A percentile compares a stretch with the other conserved stretches of the same genome.
Evolutionary conservation across 1,284 basidiomycete species (phyloP).

Genomic region (Cystobasidium sp.): DNA sequence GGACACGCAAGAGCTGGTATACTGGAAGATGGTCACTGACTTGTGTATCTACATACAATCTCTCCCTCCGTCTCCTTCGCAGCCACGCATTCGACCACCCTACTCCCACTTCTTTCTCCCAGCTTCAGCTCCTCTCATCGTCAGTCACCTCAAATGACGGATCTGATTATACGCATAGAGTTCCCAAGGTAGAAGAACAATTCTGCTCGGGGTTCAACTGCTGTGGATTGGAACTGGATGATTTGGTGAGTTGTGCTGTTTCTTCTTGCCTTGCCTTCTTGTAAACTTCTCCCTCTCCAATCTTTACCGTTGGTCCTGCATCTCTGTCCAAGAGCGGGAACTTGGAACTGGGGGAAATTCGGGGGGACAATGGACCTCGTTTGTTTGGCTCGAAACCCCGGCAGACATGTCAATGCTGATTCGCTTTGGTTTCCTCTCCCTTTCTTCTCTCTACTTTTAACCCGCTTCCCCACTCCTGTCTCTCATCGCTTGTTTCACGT

Average conservation of each 20-base stretch:
- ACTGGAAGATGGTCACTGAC: not conserved
- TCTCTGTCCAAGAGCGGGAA: not conserved
- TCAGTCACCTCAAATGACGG: slow-evolving; percentile 38
- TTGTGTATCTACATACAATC: not conserved
- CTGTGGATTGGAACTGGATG: slow-evolving; percentile 75
- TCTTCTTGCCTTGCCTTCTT: not conserved
- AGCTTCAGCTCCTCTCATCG: slow-evolving; percentile 44
- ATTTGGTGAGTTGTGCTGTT: slow-evolving; percentile 60
- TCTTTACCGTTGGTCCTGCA: not conserved
- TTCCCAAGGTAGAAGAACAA: slow-evolving; percentile 53
- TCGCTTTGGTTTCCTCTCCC: too few species aligned
- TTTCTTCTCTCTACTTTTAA: too few species aligned
- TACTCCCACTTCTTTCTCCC: slow-evolving; percentile 46
- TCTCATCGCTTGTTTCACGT: too few species aligned
- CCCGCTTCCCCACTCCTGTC: too few species aligned
- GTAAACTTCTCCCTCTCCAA: too few species aligned
- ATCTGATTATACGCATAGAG: slow-evolving; percentile 37
- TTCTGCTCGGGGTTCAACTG: slow-evolving; percentile 78
- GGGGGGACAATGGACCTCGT: not conserved
- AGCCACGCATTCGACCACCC: slow-evolving; percentile 47
- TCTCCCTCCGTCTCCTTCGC: not conserved
- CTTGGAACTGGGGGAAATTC: not conserved
- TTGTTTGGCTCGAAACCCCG: not conserved
- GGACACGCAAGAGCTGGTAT: not conserved
- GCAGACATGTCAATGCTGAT: too few species aligned